Evolutionary conservation across 192 early-diverging fungal species (phyloP).

Genomic region (Dissophora ornata): DNA sequence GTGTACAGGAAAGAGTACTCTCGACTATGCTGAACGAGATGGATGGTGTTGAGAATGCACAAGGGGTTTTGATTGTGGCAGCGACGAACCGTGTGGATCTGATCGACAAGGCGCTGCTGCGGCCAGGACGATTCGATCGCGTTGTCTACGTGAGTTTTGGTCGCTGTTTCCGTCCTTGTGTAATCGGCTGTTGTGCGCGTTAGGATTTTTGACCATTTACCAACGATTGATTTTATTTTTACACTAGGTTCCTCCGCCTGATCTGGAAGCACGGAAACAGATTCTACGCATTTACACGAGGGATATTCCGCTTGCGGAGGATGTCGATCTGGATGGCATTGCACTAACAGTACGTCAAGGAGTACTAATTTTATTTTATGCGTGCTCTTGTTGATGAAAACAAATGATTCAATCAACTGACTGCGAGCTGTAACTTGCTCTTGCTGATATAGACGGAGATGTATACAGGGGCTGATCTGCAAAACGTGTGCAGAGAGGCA

Average conservation of each 20-base stretch:
- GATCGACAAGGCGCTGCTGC: constrained; percentile 85
- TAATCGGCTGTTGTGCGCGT: too few species aligned
- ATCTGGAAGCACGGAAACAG: constrained; percentile 58
- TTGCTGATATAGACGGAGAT: constrained; percentile 58
- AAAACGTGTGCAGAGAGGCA: constrained; percentile 67
- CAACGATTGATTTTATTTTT: neutral
- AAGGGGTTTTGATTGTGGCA: constrained; percentile 80
- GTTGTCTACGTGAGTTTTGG: constrained; percentile 74
- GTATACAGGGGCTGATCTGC: constrained; percentile 65
- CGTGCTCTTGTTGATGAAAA: too few species aligned
- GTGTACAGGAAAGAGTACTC: constrained; percentile 83
- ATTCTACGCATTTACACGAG: constrained; percentile 63
- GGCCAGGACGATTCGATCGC: constrained; percentile 88
- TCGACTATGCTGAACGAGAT: constrained; percentile 88
- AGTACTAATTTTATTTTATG: too few species aligned
- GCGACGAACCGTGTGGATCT: constrained; percentile 91
- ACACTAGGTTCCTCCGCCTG: constrained; percentile 63
- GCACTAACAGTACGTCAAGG: constrained; percentile 61
- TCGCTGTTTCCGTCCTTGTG: neutral
- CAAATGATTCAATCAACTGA: too few species aligned
- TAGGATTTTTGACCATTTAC: neutral
- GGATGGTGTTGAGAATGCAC: constrained; percentile 86
- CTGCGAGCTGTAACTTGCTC: too few species aligned
- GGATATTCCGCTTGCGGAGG: constrained; percentile 61
- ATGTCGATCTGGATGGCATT: constrained; percentile 62